These are phyloP conservation scores for Prunus mongolica DNA, from an alignment of 306 rosid species.

Conservation along the genomic window DNA sequence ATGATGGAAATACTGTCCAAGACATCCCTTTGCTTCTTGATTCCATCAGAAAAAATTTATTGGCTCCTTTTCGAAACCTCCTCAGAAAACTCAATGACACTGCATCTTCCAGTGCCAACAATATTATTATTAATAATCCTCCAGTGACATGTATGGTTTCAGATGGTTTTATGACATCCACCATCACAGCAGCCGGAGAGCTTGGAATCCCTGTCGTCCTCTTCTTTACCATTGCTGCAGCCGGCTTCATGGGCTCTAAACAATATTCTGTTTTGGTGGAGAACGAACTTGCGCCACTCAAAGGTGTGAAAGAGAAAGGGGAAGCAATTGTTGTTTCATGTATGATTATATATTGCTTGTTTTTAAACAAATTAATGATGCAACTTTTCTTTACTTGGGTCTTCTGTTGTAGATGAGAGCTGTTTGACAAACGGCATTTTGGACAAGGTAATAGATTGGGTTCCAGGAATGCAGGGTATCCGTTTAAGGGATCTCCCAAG, in stretches of 20 bases:
- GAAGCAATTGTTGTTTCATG: too few species aligned
- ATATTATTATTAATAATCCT: not conserved
- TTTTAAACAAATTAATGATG: too few species aligned
- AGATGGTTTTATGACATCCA: not conserved
- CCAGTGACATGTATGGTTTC: conserved; percentile 1
- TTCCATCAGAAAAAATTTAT: not conserved
- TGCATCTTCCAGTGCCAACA: too few species aligned
- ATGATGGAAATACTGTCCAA: not conserved
- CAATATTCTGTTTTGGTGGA: not conserved
- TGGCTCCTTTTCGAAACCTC: not conserved
- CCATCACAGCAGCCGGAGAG: conserved; percentile 7
- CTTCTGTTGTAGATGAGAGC: conserved; percentile 12
- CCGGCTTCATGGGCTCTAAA: not conserved
- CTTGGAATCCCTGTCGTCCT: not conserved
- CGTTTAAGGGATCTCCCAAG: not conserved
- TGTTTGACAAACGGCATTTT: not conserved
- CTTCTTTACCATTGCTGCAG: not conserved
- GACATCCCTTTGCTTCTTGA: not conserved
- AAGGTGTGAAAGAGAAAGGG: not conserved
- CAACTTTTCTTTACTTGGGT: not conserved
- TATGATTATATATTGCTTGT: too few species aligned
- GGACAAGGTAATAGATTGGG: conserved; percentile 11
- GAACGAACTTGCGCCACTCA: not conserved
- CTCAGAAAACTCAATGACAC: not conserved
- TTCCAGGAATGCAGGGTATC: conserved; percentile 3